Evolutionary conservation across 148 eudicot genomes (phyloP).

Genomic region (Rhododendron mucronatum): DNA sequence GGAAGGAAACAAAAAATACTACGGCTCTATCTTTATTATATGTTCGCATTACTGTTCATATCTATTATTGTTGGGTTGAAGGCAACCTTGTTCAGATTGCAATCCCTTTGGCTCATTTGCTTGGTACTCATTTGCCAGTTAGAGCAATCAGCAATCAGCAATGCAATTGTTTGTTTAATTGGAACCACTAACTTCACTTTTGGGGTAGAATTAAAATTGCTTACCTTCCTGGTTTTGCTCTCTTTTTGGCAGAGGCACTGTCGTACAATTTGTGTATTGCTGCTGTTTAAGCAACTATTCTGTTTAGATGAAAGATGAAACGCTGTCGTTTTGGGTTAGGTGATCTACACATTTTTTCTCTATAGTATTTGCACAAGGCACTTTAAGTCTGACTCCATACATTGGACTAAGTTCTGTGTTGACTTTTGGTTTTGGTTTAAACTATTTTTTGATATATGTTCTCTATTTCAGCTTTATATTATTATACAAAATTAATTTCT

Average conservation of each 20-base stretch:
- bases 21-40: background rate
- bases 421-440: background rate
- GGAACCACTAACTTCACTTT: background rate
- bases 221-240: background rate
- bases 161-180: background rate
- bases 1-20: background rate
- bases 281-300: background rate
- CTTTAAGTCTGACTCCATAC: background rate
- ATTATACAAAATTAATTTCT: background rate
- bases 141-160: background rate
- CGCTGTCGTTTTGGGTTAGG: background rate
- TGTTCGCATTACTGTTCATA: background rate
- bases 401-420: constrained; percentile 8
- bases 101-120: background rate
- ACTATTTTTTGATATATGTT: background rate
- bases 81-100: background rate
- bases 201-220: background rate
- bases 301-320: background rate
- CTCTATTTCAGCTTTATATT: background rate
- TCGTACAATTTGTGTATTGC: background rate
- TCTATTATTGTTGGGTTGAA: background rate
- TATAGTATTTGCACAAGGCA: background rate
- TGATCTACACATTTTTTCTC: background rate
- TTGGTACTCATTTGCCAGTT: background rate
- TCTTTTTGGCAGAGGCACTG: background rate